Conservation (phyloP, 179 eudicot species). For the Gypsophila paniculata region DNA sequence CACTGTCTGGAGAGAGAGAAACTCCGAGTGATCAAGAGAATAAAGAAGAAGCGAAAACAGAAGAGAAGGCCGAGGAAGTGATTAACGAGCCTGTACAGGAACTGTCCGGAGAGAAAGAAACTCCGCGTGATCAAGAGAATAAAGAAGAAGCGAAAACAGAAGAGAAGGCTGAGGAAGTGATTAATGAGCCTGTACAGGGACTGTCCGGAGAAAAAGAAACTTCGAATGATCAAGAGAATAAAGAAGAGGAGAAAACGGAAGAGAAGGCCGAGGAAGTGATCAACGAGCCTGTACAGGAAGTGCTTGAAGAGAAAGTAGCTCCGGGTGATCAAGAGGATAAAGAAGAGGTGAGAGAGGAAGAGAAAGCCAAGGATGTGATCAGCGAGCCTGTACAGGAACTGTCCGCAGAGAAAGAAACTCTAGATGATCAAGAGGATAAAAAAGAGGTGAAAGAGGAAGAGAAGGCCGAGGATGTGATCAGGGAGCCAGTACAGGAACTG, state of each 20-base stretch:
- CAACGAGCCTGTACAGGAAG: slow-evolving; percentile 3
- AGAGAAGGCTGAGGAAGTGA: background rate
- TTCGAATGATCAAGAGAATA: background rate
- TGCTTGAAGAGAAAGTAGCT: background rate
- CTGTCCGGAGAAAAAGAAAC: background rate
- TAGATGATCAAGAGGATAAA: background rate
- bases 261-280: slow-evolving; percentile 2
- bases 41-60: background rate
- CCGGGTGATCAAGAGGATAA: too few relatives aligned
- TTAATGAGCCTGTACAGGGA: slow-evolving; percentile 4
- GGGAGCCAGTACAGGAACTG: slow-evolving; percentile 3
- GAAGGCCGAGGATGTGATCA: background rate
- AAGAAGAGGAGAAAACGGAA: background rate
- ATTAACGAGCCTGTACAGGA: background rate
- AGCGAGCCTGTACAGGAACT: slow-evolving; percentile 9
- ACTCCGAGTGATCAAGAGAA: background rate
- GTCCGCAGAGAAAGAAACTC: background rate
- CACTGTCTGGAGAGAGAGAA: background rate
- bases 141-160: background rate
- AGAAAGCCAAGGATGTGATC: background rate
- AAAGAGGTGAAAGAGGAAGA: slow-evolving; percentile 1
- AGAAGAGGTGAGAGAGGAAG: background rate
- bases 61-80: slow-evolving; percentile 7
- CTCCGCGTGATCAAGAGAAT: too few relatives aligned
- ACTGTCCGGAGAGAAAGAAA: slow-evolving; percentile 2